These are phyloP conservation scores for Apiospora koreana DNA, from an alignment of 2,329 filamentous ascomycete genomes.

Conservation along the genomic window DNA sequence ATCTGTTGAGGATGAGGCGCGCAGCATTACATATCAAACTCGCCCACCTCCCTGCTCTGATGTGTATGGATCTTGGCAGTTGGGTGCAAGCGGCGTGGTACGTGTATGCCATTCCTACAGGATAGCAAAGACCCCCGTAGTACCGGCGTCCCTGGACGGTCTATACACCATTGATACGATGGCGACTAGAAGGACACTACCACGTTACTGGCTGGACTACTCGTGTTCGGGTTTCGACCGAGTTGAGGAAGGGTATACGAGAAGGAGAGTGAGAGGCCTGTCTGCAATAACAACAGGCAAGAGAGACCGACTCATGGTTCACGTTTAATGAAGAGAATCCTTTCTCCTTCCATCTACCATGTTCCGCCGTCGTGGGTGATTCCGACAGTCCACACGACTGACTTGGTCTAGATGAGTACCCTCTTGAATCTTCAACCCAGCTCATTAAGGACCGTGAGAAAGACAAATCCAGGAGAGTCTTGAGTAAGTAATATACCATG, in stretches of 20 bases:
- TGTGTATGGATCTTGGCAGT: background rate
- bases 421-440: background rate
- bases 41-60: background rate
- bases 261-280: background rate
- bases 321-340: background rate
- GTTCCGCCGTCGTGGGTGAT: background rate
- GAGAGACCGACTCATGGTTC: background rate
- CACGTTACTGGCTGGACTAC: background rate
- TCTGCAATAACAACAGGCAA: background rate
- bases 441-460: background rate
- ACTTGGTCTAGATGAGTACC: background rate
- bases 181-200: background rate
- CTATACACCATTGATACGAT: background rate
- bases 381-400: background rate
- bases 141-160: no score
- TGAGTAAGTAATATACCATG: background rate
- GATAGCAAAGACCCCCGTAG: no score
- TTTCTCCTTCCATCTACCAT: background rate
- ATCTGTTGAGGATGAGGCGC: background rate
- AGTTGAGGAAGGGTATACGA: background rate
- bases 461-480: background rate
- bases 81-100: no score
- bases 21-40: background rate
- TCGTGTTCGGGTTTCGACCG: background rate
- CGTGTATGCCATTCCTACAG: no score